Percentiles rank a stretch among this genome's conserved stretches.
These are phyloP conservation scores for Cryptococcus jaspeensis DNA, from an alignment of 1,284 basidiomycete species.

Conservation along the genomic window DNA sequence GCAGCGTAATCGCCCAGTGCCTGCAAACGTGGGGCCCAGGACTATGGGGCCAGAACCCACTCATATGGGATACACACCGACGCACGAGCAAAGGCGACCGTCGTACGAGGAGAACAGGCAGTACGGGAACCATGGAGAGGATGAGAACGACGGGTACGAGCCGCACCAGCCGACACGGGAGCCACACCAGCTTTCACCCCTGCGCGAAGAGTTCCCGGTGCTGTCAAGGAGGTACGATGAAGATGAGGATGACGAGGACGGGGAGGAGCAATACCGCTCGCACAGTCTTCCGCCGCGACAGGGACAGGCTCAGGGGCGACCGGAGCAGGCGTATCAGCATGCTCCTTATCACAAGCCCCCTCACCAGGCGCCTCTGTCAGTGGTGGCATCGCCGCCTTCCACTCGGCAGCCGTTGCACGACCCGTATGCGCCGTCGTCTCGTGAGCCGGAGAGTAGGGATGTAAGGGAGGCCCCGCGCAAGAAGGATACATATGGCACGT, in stretches of 20 bases:
- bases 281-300: neutral
- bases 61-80: neutral
- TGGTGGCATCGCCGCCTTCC: neutral
- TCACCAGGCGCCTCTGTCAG: neutral
- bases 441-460: constrained; percentile 1
- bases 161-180: neutral
- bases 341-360: neutral
- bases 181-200: neutral
- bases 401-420: constrained; percentile 1
- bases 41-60: neutral
- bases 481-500: neutral
- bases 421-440: constrained; percentile 12
- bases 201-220: neutral
- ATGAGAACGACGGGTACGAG: neutral
- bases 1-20: constrained; percentile 8
- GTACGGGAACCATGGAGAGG: neutral
- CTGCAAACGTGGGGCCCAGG: neutral
- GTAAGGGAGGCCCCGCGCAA: neutral
- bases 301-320: neutral
- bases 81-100: neutral
- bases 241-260: constrained; percentile 12
- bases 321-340: neutral
- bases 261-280: neutral
- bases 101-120: constrained; percentile 1
- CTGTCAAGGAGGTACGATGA: constrained; percentile 14